Conservation (phyloP, 768 basidiomycete species). For the Artomyces pyxidatus region DNA sequence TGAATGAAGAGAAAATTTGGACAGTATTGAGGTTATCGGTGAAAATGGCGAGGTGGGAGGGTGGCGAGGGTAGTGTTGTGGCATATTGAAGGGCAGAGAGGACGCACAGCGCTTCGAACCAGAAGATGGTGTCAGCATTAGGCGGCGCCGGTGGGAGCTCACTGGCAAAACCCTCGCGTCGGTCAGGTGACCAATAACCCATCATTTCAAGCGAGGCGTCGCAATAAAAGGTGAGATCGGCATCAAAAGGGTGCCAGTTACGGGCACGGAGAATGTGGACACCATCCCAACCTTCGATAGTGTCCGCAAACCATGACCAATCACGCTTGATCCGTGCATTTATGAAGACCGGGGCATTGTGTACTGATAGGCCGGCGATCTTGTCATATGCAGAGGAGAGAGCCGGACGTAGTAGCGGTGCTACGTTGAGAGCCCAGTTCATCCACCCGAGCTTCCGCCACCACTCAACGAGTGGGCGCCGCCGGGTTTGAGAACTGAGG, state of each 20-base stretch:
- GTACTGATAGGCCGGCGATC: constrained; percentile 19
- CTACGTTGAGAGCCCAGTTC: constrained; percentile 24
- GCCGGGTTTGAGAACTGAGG: background rate
- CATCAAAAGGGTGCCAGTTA: constrained; percentile 5
- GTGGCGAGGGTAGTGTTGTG: background rate
- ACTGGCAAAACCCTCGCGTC: background rate
- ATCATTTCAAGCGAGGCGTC: constrained; percentile 19
- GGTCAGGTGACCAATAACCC: constrained; percentile 16
- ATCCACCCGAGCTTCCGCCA: background rate
- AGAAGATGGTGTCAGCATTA: constrained; percentile 7
- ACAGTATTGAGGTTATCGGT: constrained; percentile 23
- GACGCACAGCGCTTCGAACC: constrained; percentile 3
- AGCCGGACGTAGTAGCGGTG: constrained; percentile 22
- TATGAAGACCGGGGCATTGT: constrained; percentile 17
- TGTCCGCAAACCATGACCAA: constrained; percentile 25
- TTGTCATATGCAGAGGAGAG: constrained; percentile 26
- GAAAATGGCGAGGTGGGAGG: constrained; percentile 12
- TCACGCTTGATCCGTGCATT: constrained; percentile 23
- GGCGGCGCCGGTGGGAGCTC: background rate
- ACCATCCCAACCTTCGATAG: constrained; percentile 2
- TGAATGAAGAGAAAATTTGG: constrained; percentile 17
- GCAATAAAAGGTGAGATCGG: constrained; percentile 12
- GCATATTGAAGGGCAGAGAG: constrained; percentile 4
- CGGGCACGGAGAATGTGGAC: constrained; percentile 10
- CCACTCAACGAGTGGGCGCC: background rate